Conservation (phyloP, 352 stramenopile species). For the Phytophthora sp. region DNA sequence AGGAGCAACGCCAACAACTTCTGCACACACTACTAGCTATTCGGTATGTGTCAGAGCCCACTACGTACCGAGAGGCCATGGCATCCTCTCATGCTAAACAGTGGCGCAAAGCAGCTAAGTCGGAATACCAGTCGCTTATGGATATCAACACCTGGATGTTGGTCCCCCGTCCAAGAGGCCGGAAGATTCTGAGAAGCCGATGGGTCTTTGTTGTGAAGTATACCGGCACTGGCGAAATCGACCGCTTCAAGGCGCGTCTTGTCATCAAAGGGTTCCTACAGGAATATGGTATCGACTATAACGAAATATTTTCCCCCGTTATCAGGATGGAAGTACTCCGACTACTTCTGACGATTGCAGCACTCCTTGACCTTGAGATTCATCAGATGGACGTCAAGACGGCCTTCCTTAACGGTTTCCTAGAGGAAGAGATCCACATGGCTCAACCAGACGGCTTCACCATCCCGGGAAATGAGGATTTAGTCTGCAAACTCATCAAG, state of each 20-base stretch:
- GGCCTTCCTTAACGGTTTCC: slow-evolving; percentile 16
- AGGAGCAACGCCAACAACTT: background rate
- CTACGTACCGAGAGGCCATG: slow-evolving; percentile 2
- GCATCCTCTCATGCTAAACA: slow-evolving; percentile 2
- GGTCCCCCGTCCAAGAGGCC: background rate
- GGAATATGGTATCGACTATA: too few relatives aligned
- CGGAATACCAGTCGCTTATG: slow-evolving; percentile 7
- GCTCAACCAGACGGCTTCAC: slow-evolving; percentile 19
- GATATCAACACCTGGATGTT: slow-evolving; percentile 2
- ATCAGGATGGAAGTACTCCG: too few relatives aligned
- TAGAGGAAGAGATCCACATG: too few relatives aligned
- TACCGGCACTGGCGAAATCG: slow-evolving; percentile 1
- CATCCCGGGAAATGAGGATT: slow-evolving; percentile 9
- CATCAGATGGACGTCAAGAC: slow-evolving; percentile 37
- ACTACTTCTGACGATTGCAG: too few relatives aligned
- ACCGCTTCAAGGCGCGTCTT: background rate
- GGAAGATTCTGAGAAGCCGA: slow-evolving; percentile 4
- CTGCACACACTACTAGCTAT: slow-evolving; percentile 8
- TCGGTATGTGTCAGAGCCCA: slow-evolving; percentile 8
- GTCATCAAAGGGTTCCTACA: too few relatives aligned
- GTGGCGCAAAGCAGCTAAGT: slow-evolving; percentile 5
- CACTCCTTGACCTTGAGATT: slow-evolving; percentile 16
- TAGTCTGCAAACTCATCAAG: slow-evolving; percentile 15
- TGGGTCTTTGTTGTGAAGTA: slow-evolving; percentile 13
- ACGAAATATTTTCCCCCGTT: too few relatives aligned